Base-by-base conservation (phyloP, 208 protist species). In the Trypanosoma cruzi region DNA sequence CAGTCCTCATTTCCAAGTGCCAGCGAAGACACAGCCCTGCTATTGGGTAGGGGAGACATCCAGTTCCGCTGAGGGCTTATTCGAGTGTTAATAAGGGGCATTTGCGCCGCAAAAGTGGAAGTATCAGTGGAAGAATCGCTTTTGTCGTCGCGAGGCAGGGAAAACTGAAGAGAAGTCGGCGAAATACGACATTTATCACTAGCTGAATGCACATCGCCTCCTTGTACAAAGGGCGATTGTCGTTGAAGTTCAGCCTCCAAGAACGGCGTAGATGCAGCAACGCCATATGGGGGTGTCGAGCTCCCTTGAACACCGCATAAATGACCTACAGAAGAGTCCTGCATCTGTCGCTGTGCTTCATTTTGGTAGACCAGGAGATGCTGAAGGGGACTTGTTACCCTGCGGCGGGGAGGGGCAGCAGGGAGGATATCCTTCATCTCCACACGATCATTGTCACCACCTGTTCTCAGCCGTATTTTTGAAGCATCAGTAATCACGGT, bases 351-450 rank as follows among this genome's bases (percentile, higher is more conserved):
- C 16, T 46, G 56, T 14, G 28, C 24, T 18, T 59, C 49, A 44
- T 73, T 66, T 6, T 73, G 24, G 40, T 73, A 73, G 2, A 73
- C 37, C n/a, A 73, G 58, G 24, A 26, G 34, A 40, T 65, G 58
- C 34, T 62, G 58, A n/a, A 58, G 26, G 18, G 67, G 67, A 44
- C 49, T 73, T 42, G 20, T 73, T 24, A 65, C 10, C 22, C 48
- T 34, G n/a, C 48, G 50, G 16, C 18, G 64, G 37, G 64, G 64
- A n/a, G 64, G 52, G 2, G 53, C 53, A 42, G 37, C 36, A 53
- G 16, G 11, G n/a, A 68, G 50, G 14, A 60, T 1, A 0, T 36
- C 37, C 20, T 28, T 37, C 24, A 59, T 18, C 13, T n/a, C 16
- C 3, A 32, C 20, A 50, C 26, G 24, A n/a, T 61, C 53, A 14